phyloP scores from a whole-genome alignment of 192 early-diverging fungal genomes.

The Podila clonocystis region DNA sequence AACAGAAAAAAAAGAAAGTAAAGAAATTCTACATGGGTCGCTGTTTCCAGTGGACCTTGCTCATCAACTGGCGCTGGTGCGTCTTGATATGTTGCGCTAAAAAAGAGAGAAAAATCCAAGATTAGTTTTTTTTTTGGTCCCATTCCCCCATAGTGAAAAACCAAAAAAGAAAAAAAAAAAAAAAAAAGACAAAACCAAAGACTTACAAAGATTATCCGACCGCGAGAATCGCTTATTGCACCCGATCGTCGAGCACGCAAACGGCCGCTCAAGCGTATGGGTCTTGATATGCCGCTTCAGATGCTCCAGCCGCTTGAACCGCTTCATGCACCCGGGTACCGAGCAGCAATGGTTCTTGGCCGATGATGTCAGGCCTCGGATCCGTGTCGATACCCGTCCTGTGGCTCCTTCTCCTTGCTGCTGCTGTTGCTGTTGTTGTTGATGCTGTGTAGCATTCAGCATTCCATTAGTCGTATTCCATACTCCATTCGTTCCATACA shows the following conservation, averaged over 20 bases:
- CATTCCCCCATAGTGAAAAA: no score
- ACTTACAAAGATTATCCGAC: slow-evolving; percentile 73
- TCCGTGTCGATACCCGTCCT: background rate
- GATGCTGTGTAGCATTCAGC: no score
- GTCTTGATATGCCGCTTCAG: slow-evolving; percentile 84
- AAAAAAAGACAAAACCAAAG: background rate
- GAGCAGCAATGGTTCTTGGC: slow-evolving; percentile 47
- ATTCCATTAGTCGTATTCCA: background rate
- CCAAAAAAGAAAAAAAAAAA: background rate
- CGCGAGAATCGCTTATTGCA: slow-evolving; percentile 85
- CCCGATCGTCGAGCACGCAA: slow-evolving; percentile 69
- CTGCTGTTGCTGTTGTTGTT: no score
- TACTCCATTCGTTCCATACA: no score
- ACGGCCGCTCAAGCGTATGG: slow-evolving; percentile 79
- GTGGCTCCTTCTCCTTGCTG: no score
- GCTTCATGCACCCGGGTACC: slow-evolving; percentile 37
- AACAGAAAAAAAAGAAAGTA: background rate
- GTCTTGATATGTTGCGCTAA: slow-evolving; percentile 51
- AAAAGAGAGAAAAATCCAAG: background rate
- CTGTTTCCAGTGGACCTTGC: slow-evolving; percentile 42
- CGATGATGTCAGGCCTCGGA: slow-evolving; percentile 16
- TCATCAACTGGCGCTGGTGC: slow-evolving; percentile 47
- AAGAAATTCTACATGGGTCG: slow-evolving; percentile 6
- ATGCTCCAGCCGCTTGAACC: slow-evolving; percentile 72
- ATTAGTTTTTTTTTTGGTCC: background rate